phyloP scores from a whole-genome alignment of 2,329 filamentous ascomycete species.

The Exophiala bonariae region DNA sequence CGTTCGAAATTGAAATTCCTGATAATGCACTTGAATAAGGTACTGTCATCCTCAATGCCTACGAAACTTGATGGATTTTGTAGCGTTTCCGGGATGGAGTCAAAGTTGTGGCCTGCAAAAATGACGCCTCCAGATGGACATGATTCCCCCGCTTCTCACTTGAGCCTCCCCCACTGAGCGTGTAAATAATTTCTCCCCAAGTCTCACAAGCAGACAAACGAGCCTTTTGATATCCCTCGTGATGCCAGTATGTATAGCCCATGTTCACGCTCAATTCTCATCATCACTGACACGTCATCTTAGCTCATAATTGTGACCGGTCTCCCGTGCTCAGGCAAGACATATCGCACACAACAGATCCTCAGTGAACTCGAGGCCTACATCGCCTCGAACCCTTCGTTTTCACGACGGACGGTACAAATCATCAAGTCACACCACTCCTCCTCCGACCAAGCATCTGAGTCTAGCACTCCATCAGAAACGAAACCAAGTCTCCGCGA shows the following conservation, averaged over 20 bases:
- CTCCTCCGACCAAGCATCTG: neutral
- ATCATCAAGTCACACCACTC: slow-evolving; percentile 52
- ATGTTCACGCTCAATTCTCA: neutral
- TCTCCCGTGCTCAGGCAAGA: slow-evolving; percentile 65
- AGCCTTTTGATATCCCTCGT: no score
- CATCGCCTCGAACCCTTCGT: slow-evolving; percentile 27
- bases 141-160: no score
- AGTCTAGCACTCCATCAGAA: slow-evolving; percentile 50
- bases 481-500: slow-evolving; percentile 43
- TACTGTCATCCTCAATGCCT: no score
- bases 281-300: slow-evolving; percentile 2
- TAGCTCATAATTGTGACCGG: slow-evolving; percentile 64
- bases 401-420: slow-evolving; percentile 42
- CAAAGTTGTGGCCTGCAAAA: no score
- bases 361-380: slow-evolving; percentile 49
- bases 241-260: slow-evolving; percentile 24
- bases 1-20: neutral
- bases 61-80: no score
- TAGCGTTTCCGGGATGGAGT: no score
- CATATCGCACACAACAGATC: slow-evolving; percentile 60
- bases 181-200: no score
- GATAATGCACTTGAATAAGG: no score
- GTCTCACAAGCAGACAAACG: no score
- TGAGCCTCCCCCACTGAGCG: no score
- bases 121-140: no score